A percentile compares a stretch with the other conserved stretches of the same genome.
Evolutionary conservation across 441 rosid species (phyloP).

Genomic region (Erodium texanum): DNA sequence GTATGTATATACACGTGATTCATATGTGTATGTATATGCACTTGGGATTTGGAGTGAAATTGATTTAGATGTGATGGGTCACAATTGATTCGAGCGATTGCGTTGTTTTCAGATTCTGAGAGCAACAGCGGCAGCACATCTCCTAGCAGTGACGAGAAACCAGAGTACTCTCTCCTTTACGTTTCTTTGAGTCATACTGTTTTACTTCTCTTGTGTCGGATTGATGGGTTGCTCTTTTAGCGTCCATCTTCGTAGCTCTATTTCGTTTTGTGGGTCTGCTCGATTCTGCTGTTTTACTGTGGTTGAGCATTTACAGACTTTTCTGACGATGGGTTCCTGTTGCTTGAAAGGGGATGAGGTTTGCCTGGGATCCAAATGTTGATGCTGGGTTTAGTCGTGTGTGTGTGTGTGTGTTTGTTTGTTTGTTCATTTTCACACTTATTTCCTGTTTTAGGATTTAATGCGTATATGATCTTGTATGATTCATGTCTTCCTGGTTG

Average conservation of each 20-base stretch:
- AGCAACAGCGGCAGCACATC: conserved; percentile 30
- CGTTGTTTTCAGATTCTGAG: conserved; percentile 45
- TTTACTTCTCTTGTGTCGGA: conserved; percentile 12
- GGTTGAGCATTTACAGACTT: background rate
- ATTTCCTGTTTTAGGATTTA: conserved; percentile 11
- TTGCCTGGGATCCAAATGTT: conserved; percentile 15
- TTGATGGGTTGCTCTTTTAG: conserved; percentile 3
- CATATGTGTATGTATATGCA: conserved; percentile 5
- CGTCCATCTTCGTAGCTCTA: conserved; percentile 5
- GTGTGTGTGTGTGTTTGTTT: too few relatives aligned
- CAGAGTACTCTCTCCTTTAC: conserved; percentile 35
- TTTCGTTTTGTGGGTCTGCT: conserved; percentile 12
- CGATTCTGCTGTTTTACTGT: background rate
- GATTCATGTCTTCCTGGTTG: conserved; percentile 15
- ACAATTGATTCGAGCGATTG: conserved; percentile 15
- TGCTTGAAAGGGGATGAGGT: conserved; percentile 8
- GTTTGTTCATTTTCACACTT: conserved; percentile 11
- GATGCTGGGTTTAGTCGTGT: background rate
- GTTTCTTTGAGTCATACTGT: background rate
- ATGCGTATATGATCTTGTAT: conserved; percentile 27
- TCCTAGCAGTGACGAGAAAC: conserved; percentile 45
- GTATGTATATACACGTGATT: conserved; percentile 1
- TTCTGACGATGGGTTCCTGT: conserved; percentile 6
- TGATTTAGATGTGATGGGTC: conserved; percentile 19
- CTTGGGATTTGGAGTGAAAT: conserved; percentile 3